Conservation (phyloP, 768 basidiomycete species). For the Tylopilus plumbeoviolaceoides region DNA sequence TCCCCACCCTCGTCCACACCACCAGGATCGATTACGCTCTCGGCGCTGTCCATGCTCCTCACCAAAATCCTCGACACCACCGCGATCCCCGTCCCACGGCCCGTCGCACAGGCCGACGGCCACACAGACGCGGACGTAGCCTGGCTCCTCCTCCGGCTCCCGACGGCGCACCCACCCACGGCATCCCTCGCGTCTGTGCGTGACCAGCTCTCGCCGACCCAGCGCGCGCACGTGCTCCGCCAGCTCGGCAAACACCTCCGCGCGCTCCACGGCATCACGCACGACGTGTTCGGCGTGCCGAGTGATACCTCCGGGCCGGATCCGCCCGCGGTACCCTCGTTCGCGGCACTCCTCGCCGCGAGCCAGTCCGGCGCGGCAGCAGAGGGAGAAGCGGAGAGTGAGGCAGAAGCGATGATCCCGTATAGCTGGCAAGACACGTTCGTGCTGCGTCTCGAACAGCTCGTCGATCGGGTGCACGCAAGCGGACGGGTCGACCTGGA, state of each 20-base stretch:
- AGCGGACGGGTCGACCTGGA: conserved; percentile 21
- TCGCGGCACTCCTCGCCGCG: conserved; percentile 7
- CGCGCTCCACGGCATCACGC: conserved; percentile 66
- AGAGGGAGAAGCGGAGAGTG: conserved; percentile 13
- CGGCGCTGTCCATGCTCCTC: conserved; percentile 38
- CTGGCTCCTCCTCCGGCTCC: conserved; percentile 32
- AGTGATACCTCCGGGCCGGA: conserved; percentile 25
- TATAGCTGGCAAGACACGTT: conserved; percentile 81
- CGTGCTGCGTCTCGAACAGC: no score
- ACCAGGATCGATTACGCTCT: conserved; percentile 25
- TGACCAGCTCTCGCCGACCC: conserved; percentile 32
- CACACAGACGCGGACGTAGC: conserved; percentile 27
- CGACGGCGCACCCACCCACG: conserved; percentile 31
- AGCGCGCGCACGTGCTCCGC: conserved; percentile 49
- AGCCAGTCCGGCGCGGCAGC: conserved; percentile 6
- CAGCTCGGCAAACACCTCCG: conserved; percentile 57
- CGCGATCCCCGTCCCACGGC: conserved; percentile 46
- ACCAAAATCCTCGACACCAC: conserved; percentile 40
- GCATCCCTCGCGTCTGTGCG: conserved; percentile 36
- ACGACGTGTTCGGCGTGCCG: conserved; percentile 71
- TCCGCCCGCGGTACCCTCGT: conserved; percentile 27
- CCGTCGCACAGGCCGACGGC: conserved; percentile 44
- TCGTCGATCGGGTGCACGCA: conserved; percentile 44
- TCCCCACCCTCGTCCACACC: conserved; percentile 9
- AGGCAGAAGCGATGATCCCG: conserved; percentile 23